Percentiles rank a stretch among this genome's conserved stretches.
These are phyloP conservation scores for Metarhizium rileyi DNA, from an alignment of 2,329 filamentous ascomycete genomes.

Conservation along the genomic window DNA sequence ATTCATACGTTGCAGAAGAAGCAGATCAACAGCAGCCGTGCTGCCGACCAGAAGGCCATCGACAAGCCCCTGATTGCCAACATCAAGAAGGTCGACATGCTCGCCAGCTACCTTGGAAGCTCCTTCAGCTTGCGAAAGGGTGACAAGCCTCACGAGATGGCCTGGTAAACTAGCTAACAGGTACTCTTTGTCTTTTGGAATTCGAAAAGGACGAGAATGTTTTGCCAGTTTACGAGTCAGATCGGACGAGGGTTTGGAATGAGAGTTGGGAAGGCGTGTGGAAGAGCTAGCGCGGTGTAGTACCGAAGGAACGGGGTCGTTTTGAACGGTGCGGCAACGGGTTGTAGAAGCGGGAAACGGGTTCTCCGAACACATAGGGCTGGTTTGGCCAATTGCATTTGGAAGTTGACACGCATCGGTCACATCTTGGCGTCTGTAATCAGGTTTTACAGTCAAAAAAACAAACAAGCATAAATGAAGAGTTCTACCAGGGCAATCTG, in stretches of 20 bases:
- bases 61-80: conserved; percentile 91
- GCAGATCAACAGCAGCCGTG: conserved; percentile 82
- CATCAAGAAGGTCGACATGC: conserved; percentile 97
- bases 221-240: conserved; percentile 13
- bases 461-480: conserved; percentile 32
- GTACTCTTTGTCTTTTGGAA: background rate
- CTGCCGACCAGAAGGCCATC: conserved; percentile 95
- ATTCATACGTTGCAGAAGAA: conserved; percentile 66
- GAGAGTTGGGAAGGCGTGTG: background rate
- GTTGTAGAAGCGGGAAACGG: conserved; percentile 35
- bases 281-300: conserved; percentile 6
- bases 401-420: conserved; percentile 54
- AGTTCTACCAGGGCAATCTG: conserved; percentile 13
- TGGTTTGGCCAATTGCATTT: conserved; percentile 57
- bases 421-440: conserved; percentile 58
- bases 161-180: conserved; percentile 61
- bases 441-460: conserved; percentile 53
- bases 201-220: conserved; percentile 10
- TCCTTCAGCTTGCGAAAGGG: conserved; percentile 99
- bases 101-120: conserved; percentile 86
- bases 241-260: background rate
- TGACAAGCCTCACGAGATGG: conserved; percentile 99
- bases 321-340: conserved; percentile 9
- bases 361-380: conserved; percentile 34
- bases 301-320: conserved; percentile 2